Base-by-base conservation (phyloP, 306 rosid species). In the Rosa chinensis region DNA sequence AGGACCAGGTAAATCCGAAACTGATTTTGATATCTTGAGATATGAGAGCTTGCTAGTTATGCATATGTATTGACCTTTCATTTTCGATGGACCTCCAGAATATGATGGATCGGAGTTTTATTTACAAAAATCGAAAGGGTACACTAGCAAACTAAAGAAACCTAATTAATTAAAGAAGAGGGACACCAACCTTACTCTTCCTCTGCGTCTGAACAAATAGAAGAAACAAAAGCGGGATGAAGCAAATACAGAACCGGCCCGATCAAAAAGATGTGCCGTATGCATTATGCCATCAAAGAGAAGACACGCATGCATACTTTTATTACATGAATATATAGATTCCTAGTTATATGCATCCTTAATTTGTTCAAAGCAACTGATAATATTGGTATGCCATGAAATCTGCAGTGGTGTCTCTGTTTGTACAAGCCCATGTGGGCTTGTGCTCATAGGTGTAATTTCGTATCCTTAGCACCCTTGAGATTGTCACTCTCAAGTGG, bases 281-380 rank as follows among this genome's bases (percentile, higher is more conserved):
- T 32, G 35, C 59, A 53, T 62, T 62, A 25, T 59, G 28, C 67
- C 67, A 25, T 28, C 67, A 28, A 28, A 62, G 67, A 59, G 66
- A 61, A 28, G 17, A 4, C 66, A 61, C 6, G 8, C 40, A 62
- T 11, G 67, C 40, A 62, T 62, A 25, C 32, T 62, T 28, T 14
- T 21, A 5, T 62, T 28, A 32, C 42, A 62, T 61, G 37, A 9
- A 61, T 23, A 12, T 1, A 28, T 62, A 10, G 37, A 12, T 62
- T 8, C 2, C 52, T 68, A 68, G 47, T 7, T 20, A n/a, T 68
- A 10, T 43, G 52, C 28, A 17, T 17, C 21, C 70, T 37, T 37
- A 2, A 83, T 49, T 83, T 70, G 78, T 88, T 86, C 59, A 85
- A 74, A 66, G 89, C 82, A 86, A 85, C 85, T 89, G 88, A 83